phyloP scores from a whole-genome alignment of 108 stramenopile genomes.

The Pseudonitzschia pungens region DNA sequence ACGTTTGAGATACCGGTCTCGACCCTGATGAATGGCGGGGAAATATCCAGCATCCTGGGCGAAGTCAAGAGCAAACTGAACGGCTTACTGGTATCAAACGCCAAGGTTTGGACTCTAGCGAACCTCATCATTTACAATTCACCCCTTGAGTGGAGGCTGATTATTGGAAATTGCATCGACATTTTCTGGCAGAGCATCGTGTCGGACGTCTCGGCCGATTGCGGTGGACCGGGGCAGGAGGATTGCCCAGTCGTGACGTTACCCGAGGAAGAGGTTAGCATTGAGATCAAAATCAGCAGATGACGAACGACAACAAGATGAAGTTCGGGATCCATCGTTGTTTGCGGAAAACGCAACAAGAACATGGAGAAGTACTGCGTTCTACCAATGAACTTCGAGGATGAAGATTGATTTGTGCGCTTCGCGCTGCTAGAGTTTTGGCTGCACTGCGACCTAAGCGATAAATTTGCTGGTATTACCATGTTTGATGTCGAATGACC shows the following conservation, averaged over 20 bases:
- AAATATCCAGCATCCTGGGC: conserved; percentile 2
- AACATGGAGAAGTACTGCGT: too few relatives aligned
- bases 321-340: too few relatives aligned
- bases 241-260: background rate
- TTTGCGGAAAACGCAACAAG: too few relatives aligned
- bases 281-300: too few relatives aligned
- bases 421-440: too few relatives aligned
- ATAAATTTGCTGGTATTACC: too few relatives aligned
- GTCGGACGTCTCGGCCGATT: conserved; percentile 20
- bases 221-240: background rate
- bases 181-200: conserved; percentile 52
- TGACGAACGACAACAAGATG: too few relatives aligned
- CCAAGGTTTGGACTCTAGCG: conserved; percentile 52
- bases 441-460: too few relatives aligned
- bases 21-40: conserved; percentile 34
- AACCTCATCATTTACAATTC: conserved; percentile 44
- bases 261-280: background rate
- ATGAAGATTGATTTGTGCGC: too few relatives aligned
- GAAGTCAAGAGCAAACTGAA: conserved; percentile 41
- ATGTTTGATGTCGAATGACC: too few relatives aligned
- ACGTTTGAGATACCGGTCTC: conserved; percentile 44
- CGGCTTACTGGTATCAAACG: conserved; percentile 39
- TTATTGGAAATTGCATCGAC: conserved; percentile 33
- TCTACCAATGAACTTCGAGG: too few relatives aligned
- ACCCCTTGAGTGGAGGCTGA: conserved; percentile 36